These are phyloP conservation scores for Podospora bellae-mahoneyi DNA, from an alignment of 495 filamentous ascomycete genomes.

Conservation along the genomic window DNA sequence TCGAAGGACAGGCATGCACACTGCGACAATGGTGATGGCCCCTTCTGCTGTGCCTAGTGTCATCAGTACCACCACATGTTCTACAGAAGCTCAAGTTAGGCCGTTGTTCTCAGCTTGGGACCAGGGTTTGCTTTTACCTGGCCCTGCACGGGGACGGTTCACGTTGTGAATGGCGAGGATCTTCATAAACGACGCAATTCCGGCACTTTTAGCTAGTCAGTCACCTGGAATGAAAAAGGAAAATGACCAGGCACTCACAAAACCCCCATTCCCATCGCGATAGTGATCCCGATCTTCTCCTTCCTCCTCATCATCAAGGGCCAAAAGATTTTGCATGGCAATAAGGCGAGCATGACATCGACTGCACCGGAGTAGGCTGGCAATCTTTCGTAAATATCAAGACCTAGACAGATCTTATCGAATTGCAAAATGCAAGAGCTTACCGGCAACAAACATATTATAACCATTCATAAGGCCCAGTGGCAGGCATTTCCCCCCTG, in stretches of 20 bases:
- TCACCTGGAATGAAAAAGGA: background rate
- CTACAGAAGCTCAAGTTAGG: background rate
- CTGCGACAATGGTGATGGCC: constrained; percentile 1
- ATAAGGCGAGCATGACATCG: constrained; percentile 31
- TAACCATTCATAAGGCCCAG: constrained; percentile 27
- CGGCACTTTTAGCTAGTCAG: constrained; percentile 20
- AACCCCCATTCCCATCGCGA: constrained; percentile 37
- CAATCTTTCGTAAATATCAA: background rate
- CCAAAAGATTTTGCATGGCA: constrained; percentile 34
- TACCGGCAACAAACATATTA: constrained; percentile 22
- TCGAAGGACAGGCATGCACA: constrained; percentile 4
- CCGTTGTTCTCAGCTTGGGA: background rate
- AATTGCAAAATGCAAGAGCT: constrained; percentile 25
- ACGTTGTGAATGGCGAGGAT: constrained; percentile 1
- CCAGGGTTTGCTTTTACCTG: background rate
- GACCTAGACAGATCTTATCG: constrained; percentile 2
- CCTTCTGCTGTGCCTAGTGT: background rate
- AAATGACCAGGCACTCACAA: constrained; percentile 22
- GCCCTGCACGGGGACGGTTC: background rate
- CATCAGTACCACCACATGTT: constrained; percentile 4
- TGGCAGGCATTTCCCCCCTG: background rate
- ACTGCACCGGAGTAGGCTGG: constrained; percentile 31
- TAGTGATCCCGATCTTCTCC: constrained; percentile 33
- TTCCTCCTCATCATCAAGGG: constrained; percentile 28
- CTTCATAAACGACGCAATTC: constrained; percentile 13